phyloP scores from a whole-genome alignment of 108 stramenopile genomes.

The Cyclotella cryptica region DNA sequence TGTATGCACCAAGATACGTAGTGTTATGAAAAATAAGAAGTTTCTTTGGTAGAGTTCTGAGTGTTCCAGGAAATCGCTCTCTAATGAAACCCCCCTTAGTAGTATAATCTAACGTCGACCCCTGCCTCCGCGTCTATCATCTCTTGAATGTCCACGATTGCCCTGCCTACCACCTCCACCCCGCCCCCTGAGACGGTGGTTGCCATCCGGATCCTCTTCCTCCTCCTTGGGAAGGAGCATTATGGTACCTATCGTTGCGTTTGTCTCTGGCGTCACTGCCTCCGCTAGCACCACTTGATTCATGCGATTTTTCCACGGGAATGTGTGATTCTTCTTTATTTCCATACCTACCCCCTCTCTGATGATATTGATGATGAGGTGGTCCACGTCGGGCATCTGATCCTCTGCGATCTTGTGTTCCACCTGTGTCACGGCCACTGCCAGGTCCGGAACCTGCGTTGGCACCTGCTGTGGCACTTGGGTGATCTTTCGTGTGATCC shows the following conservation, averaged over 20 bases:
- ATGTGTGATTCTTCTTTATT: background rate
- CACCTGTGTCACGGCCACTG: background rate
- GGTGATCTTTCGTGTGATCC: background rate
- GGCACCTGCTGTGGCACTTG: background rate
- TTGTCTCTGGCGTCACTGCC: background rate
- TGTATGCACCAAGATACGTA: no score
- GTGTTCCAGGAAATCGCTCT: no score
- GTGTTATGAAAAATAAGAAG: no score
- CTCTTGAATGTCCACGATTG: background rate
- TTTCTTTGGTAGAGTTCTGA: no score
- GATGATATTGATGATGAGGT: background rate
- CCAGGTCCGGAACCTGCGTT: background rate
- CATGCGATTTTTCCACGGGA: background rate
- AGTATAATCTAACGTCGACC: conserved; percentile 6
- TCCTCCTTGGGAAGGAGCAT: background rate
- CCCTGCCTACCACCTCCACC: background rate
- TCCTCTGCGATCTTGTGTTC: background rate
- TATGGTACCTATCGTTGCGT: background rate
- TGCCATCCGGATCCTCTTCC: background rate
- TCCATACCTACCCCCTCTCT: background rate
- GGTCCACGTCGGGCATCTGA: background rate
- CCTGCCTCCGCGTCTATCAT: conserved; percentile 11
- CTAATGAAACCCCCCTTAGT: no score
- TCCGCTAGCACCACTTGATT: background rate
- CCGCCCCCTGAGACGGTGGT: background rate